phyloP scores from a whole-genome alignment of 2,329 filamentous ascomycete species.

The Paraphaeosphaeria sporulosa region DNA sequence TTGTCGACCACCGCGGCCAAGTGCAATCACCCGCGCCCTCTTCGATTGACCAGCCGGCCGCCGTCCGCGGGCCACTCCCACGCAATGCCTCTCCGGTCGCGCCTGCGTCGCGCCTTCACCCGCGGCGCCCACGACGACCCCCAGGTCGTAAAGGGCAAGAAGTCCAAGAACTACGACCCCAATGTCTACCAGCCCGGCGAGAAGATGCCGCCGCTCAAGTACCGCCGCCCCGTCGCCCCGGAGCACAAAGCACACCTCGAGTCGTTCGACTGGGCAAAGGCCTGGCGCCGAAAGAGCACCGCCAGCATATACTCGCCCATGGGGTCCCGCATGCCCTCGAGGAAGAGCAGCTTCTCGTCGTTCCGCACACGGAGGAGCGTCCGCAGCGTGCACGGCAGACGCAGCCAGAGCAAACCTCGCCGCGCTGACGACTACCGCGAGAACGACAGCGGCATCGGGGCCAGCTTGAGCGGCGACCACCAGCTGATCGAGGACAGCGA shows the following conservation, averaged over 20 bases:
- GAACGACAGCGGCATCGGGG: constrained; percentile 46
- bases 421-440: constrained; percentile 51
- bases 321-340: constrained; percentile 56
- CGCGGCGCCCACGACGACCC: constrained; percentile 38
- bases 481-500: constrained; percentile 54
- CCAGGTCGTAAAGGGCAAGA: constrained; percentile 33
- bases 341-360: constrained; percentile 40
- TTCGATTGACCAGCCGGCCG: constrained; percentile 1
- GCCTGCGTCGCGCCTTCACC: constrained; percentile 55
- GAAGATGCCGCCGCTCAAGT: constrained; percentile 60
- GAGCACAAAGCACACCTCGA: constrained; percentile 60
- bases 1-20: constrained; percentile 4
- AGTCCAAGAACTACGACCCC: constrained; percentile 46
- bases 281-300: constrained; percentile 56
- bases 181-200: constrained; percentile 61
- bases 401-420: constrained; percentile 46
- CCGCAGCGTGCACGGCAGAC: constrained; percentile 37
- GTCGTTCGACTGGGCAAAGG: constrained; percentile 55
- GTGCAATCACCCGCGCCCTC: constrained; percentile 8
- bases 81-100: constrained; percentile 50
- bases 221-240: constrained; percentile 57
- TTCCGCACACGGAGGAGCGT: constrained; percentile 25
- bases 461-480: constrained; percentile 39
- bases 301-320: constrained; percentile 58
- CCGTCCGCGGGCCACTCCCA: neutral